phyloP scores from a whole-genome alignment of 768 basidiomycete species.

The Chalciporus sphaerocephalus region DNA sequence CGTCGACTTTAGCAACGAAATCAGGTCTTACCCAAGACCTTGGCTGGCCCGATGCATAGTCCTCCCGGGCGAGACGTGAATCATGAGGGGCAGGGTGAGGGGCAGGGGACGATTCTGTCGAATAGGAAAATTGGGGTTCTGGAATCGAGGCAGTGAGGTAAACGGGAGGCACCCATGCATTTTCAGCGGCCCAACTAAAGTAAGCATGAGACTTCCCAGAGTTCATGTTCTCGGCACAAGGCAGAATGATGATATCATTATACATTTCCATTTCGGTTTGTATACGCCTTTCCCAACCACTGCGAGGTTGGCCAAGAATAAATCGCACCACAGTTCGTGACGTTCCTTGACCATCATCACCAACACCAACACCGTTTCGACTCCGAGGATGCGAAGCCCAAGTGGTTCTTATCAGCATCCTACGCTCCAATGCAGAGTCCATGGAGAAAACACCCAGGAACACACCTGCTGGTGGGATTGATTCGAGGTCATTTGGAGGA shows the following conservation, averaged over 20 bases:
- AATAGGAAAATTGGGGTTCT: constrained; percentile 58
- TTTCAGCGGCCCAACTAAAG: constrained; percentile 88
- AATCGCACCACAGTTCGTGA: constrained; percentile 86
- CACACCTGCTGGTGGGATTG: constrained; percentile 76
- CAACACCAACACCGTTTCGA: constrained; percentile 63
- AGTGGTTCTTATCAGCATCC: constrained; percentile 82
- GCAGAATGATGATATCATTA: constrained; percentile 82
- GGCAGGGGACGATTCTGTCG: constrained; percentile 50
- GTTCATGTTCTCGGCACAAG: constrained; percentile 94
- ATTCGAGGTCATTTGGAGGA: constrained; percentile 69
- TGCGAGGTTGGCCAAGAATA: constrained; percentile 78
- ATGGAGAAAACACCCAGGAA: constrained; percentile 89
- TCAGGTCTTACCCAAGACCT: constrained; percentile 81
- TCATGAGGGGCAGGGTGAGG: constrained; percentile 71
- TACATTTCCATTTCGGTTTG: constrained; percentile 87
- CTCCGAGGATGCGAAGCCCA: constrained; percentile 85
- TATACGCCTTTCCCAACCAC: constrained; percentile 74
- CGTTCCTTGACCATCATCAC: constrained; percentile 69
- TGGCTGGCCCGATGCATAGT: constrained; percentile 39
- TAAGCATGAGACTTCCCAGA: constrained; percentile 87
- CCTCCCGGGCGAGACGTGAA: constrained; percentile 52
- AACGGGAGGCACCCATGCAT: constrained; percentile 86
- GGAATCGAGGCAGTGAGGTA: constrained; percentile 46
- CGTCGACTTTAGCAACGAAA: constrained; percentile 91
- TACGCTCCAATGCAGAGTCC: constrained; percentile 77